Conservation (phyloP, 164 flowering plant genomes). For the Pachysandra terminalis region DNA sequence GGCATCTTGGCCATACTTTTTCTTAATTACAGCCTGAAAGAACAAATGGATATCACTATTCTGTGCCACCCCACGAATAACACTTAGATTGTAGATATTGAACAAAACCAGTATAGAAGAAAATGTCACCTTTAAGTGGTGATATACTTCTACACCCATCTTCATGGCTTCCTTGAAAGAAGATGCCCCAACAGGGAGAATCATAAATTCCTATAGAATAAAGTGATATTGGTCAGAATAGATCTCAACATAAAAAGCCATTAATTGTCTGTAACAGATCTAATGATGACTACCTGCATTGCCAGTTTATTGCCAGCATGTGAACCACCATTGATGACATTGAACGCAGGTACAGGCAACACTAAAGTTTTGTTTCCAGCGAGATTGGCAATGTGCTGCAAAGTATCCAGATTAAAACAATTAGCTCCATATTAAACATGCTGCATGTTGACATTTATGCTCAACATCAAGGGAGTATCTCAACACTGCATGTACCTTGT, state of each 20-base stretch:
- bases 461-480: not conserved
- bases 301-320: slow-evolving; percentile 53
- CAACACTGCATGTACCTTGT: slow-evolving; percentile 25
- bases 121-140: slow-evolving; percentile 31
- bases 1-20: slow-evolving; percentile 50
- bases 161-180: slow-evolving; percentile 50
- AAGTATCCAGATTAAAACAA: not conserved
- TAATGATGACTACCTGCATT: slow-evolving; percentile 28
- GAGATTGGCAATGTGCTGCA: slow-evolving; percentile 45
- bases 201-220: slow-evolving; percentile 40
- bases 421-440: not conserved
- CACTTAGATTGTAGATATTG: not conserved
- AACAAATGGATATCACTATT: not conserved
- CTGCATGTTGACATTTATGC: not conserved
- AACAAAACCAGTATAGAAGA: not conserved
- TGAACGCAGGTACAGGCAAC: slow-evolving; percentile 50
- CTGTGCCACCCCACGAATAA: not conserved
- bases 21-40: slow-evolving; percentile 41
- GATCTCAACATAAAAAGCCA: not conserved
- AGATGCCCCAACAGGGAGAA: slow-evolving; percentile 48
- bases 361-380: slow-evolving; percentile 45
- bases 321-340: slow-evolving; percentile 51
- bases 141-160: slow-evolving; percentile 53
- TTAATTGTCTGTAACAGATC: not conserved
- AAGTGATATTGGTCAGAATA: not conserved